phyloP scores from a whole-genome alignment of 176 grass and related monocot species.

The Eremochloa ophiuroides region DNA sequence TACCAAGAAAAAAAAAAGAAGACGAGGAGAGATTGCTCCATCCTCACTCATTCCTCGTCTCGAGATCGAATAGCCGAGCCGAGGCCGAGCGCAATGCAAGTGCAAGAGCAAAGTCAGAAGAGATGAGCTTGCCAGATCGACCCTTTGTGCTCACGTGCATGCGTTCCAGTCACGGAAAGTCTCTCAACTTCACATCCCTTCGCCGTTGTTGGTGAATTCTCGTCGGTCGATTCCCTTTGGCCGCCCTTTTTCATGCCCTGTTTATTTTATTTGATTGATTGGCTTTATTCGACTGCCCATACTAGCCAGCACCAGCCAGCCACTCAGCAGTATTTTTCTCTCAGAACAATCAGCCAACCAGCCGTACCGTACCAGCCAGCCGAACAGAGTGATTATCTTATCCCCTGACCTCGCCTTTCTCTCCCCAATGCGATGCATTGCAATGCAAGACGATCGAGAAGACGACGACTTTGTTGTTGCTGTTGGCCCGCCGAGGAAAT shows the following conservation, averaged over 20 bases:
- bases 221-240: background rate
- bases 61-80: background rate
- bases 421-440: background rate
- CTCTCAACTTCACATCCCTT: too few relatives aligned
- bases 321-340: too few relatives aligned
- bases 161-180: constrained; percentile 37
- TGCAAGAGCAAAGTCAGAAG: background rate
- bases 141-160: background rate
- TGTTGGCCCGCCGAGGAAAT: background rate
- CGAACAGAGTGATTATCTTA: too few relatives aligned
- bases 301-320: too few relatives aligned
- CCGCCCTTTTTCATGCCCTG: background rate
- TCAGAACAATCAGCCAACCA: too few relatives aligned
- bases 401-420: background rate
- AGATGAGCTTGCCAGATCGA: constrained; percentile 1
- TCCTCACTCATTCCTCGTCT: background rate
- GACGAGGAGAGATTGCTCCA: too few relatives aligned
- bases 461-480: background rate
- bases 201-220: too few relatives aligned
- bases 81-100: too few relatives aligned
- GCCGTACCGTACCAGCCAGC: too few relatives aligned
- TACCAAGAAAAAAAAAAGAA: too few relatives aligned
- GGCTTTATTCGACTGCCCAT: too few relatives aligned
- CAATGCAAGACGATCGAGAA: background rate
- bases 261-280: too few relatives aligned